Evolutionary conservation across 345 rosid genomes (phyloP), one percentile per base, ranked within the genome.

Genomic region (Brassica incana): DNA sequence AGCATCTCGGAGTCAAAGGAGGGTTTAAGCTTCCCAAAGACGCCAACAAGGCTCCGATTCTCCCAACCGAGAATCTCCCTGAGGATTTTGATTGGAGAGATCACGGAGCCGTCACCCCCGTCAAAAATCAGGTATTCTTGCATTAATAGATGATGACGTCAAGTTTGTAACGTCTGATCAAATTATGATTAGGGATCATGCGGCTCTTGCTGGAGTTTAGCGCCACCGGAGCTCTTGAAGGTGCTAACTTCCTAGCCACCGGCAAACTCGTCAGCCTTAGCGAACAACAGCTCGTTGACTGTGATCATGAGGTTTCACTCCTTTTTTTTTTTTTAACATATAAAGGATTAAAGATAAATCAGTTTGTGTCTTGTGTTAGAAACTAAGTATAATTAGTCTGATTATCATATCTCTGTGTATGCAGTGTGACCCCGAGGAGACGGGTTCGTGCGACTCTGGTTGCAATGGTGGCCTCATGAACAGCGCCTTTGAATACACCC

Each of bases 141-240:
- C 4, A 9, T 11, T 40, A 16, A 11, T 33, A 1, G 32, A 15
- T 2, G 5, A 3, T 33, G 11, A 23, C 60, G 2, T 48, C 14
- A 11, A 12, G 52, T 12, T 48, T 48, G 15, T 48, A 48, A 12
- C 1, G 43, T 36, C 43, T 36, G 9, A 36, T 36, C 43, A 36
- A 36, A 36, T 36, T 40, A 40, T 40, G 58, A 52, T 81, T 81
- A 94, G 99, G 99, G 98, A 76, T 88, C 94, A 5, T 95, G 99
- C 52, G 99, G 99, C 36, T 95, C 99, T 2, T 95, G 99, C 87
- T 95, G 99, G 99, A 85, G 97, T 84, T 95, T 82, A 95, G 99
- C 67, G 81, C 98, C 9, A 89, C 97, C 1, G 99, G 99, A 27
- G 99, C 99, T 65, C 78, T 95, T 77, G 99, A 95, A 88, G 98